Percentiles rank a stretch among this genome's conserved stretches.
These are phyloP conservation scores for Tolypocladium paradoxum DNA, from an alignment of 2,329 filamentous ascomycete genomes.

Conservation along the genomic window DNA sequence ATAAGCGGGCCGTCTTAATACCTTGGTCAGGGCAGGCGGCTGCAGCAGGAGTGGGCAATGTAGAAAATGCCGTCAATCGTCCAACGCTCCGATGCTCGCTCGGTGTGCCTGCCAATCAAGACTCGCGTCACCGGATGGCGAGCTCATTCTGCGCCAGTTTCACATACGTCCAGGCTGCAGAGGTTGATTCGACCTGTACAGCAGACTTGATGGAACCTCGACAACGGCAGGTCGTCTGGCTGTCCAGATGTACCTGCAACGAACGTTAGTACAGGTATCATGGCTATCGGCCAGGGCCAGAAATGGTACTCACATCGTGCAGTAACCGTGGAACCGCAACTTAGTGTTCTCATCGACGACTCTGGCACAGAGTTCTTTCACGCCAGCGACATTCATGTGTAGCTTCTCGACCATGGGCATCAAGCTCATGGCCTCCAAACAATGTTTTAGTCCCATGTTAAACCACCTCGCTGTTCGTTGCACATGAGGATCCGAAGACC, in stretches of 20 bases:
- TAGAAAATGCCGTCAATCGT: not conserved
- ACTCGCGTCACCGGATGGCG: not conserved
- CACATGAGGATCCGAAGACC: slow-evolving; percentile 53
- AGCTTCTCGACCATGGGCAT: slow-evolving; percentile 52
- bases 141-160: not conserved
- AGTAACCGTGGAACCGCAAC: slow-evolving; percentile 60
- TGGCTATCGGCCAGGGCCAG: not conserved
- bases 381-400: slow-evolving; percentile 43
- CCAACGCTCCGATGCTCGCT: not conserved
- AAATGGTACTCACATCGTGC: slow-evolving; percentile 56
- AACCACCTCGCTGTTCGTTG: slow-evolving; percentile 73
- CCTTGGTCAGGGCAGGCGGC: not conserved
- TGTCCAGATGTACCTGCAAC: slow-evolving; percentile 11
- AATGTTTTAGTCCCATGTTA: slow-evolving; percentile 64
- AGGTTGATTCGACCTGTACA: not conserved
- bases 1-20: not conserved
- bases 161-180: slow-evolving; percentile 1
- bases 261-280: slow-evolving; percentile 4
- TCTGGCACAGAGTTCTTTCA: slow-evolving; percentile 48
- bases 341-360: slow-evolving; percentile 61
- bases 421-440: slow-evolving; percentile 62
- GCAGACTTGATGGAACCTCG: not conserved
- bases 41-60: not conserved
- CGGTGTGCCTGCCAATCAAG: not conserved
- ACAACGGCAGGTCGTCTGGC: slow-evolving; percentile 7